Evolutionary conservation across 495 filamentous ascomycete genomes (phyloP).

Genomic region (Aspergillus steynii): DNA sequence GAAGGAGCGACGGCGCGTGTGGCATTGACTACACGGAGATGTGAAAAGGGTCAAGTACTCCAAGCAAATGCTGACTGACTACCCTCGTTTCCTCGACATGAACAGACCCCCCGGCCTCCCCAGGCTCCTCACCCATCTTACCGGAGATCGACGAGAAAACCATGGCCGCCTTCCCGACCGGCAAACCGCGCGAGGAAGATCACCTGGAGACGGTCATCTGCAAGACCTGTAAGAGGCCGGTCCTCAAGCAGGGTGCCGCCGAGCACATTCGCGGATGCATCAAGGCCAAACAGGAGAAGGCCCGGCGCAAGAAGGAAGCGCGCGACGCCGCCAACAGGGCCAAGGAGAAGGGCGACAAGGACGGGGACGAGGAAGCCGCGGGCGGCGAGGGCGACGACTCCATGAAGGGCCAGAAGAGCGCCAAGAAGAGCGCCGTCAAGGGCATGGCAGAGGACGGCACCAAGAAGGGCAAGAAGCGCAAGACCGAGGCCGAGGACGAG

Average conservation of each 20-base stretch:
- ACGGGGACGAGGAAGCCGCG: constrained; percentile 40
- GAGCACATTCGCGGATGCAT: constrained; percentile 71
- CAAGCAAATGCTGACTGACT: neutral
- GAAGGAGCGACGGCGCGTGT: neutral
- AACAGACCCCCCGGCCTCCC: constrained; percentile 31
- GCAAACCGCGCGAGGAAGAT: constrained; percentile 69
- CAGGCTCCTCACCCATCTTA: constrained; percentile 57
- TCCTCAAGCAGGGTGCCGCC: constrained; percentile 59
- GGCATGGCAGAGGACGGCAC: constrained; percentile 58
- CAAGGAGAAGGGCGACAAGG: constrained; percentile 60
- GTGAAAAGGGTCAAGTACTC: no score
- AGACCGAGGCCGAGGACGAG: constrained; percentile 76
- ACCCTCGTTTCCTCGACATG: neutral
- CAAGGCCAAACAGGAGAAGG: constrained; percentile 74
- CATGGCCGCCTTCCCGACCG: constrained; percentile 69
- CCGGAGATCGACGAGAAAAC: constrained; percentile 72
- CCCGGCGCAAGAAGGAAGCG: constrained; percentile 77
- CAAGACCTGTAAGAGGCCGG: constrained; percentile 78
- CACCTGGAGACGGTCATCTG: constrained; percentile 67
- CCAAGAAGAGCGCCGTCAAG: constrained; percentile 72
- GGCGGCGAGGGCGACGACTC: constrained; percentile 37
- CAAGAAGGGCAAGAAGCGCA: constrained; percentile 89
- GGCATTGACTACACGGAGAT: no score
- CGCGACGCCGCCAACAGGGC: constrained; percentile 65
- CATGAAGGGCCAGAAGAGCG: constrained; percentile 56